Base-by-base conservation (phyloP, 768 basidiomycete species). In the Termitomyces sp. region DNA sequence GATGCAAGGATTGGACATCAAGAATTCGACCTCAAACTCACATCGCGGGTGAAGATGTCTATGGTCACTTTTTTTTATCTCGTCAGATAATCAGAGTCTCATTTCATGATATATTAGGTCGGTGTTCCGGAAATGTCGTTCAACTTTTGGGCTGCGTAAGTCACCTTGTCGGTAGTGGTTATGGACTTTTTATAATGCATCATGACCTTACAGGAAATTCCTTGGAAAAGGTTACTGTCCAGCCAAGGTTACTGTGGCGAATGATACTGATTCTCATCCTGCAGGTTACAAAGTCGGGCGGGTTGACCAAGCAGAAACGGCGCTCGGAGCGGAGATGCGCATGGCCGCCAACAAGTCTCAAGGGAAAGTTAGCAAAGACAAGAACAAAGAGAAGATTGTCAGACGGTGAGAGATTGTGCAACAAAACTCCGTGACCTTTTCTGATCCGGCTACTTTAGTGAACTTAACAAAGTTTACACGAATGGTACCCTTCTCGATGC, bases 251-350 rank as follows among this genome's bases (percentile, higher is more conserved):
- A n/a, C 24, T 12, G 36, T 46, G 4, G 13, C 18, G 13, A n/a
- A 46, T 22, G 52, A 44, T 43, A 24, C n/a, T 46, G 36, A 37
- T 42, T 18, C 18, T 27, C 26, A 20, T 7, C 10, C 4, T 58
- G 13, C 53, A 89, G 91, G 92, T 0, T 90, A 94, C 74, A 95
- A 95, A 72, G 92, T 99, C 53, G 97, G 97, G 7, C 87, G 92
- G 13, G 97, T 99, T 18, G 96, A 98, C 67, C 97, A 99, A 71
- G 85, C 88, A 0, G 97, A 99, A 74, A 99, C 97, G 0, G 94
- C 94, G 0, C 86, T 99, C 12, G 97, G 96, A 24, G 93, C 92
- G 22, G 96, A 98, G 71, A 96, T 98, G 91, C 88, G 96, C 29
- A 71, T 90, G 59, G 91, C 92, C 22, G 87, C 85, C 8, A 84